Base-by-base conservation (phyloP, 768 basidiomycete species). In the Trametes coccinea region DNA sequence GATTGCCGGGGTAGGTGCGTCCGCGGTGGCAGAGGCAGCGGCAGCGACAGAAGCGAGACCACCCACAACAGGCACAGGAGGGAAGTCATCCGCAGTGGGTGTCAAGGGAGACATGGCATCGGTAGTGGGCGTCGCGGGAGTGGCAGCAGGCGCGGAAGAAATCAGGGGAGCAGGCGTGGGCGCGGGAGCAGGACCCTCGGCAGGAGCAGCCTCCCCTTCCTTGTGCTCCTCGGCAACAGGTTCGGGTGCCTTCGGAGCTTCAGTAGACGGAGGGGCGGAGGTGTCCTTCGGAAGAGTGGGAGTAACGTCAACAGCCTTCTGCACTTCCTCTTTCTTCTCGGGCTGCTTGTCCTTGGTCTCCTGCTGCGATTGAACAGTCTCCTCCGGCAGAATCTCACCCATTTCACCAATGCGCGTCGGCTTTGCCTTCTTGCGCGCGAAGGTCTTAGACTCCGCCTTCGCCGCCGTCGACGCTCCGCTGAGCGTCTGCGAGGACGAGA, bases 321-420 rank as follows among this genome's bases (percentile, higher is more conserved):
- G 9, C n/a, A 17, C 46, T 5, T 39, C 37, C n/a, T n/a, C 46
- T 4, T 8, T 3, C 46, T 49, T 49, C 11, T 31, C 48, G 6
- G 48, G 17, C 22, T 27, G 17, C 43, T 13, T 17, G 11, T 49
- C 29, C 14, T 30, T 31, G 22, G 4, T 49, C 37, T 66, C 62
- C 33, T 52, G 61, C 63, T 49, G 59, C 59, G 37, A 45, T 55
- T 22, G 60, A 53, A 3, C 77, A 78, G 34, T 37, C 65, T 82
- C 84, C 69, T 90, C 88, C 22, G 78, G 72, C 34, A 89, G 66
- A 14, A 85, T 75, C 69, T 90, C 90, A 9, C 90, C 90, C 82
- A 89, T 79, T 75, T 92, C 90, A 16, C 87, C 87, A 22, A 87
- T 74, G 55, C 75, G 77, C 11, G 73, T 74, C 29, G 71, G 66